Evolutionary conservation across 306 rosid genomes (phyloP).

Genomic region (Glycine tomentella): DNA sequence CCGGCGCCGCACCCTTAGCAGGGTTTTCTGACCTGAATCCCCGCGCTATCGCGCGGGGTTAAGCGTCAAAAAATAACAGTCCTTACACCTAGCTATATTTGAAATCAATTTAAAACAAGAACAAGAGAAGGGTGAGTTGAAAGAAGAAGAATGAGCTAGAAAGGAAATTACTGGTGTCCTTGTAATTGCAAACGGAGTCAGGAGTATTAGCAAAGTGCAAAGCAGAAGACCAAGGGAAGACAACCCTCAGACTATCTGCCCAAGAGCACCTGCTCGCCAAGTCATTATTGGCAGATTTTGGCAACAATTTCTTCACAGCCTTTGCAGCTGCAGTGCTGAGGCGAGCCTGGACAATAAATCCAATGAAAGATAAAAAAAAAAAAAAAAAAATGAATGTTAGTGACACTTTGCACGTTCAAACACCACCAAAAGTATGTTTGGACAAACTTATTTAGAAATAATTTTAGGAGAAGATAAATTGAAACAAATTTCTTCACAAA

Average conservation of each 20-base stretch:
- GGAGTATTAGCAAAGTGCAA: conserved; percentile 86
- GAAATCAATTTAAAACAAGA: too few species aligned
- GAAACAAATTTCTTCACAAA: too few species aligned
- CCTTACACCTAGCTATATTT: too few species aligned
- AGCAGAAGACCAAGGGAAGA: conserved; percentile 75
- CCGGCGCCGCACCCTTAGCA: too few species aligned
- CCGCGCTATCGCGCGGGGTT: too few species aligned
- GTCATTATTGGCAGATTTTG: conserved; percentile 60
- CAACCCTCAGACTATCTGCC: conserved; percentile 71
- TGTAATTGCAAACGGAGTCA: conserved; percentile 63
- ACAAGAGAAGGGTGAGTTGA: neutral
- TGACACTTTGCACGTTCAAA: neutral
- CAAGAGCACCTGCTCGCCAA: conserved; percentile 71
- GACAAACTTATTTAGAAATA: too few species aligned
- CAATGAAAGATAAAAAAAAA: neutral
- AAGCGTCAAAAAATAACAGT: too few species aligned
- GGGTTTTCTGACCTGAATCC: too few species aligned
- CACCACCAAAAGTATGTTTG: neutral
- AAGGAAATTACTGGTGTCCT: conserved; percentile 55
- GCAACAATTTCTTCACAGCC: conserved; percentile 74
- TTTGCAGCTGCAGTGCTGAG: conserved; percentile 60
- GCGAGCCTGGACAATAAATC: conserved; percentile 53
- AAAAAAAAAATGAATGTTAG: neutral
- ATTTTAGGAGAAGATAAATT: too few species aligned
- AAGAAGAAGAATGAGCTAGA: neutral